These are phyloP conservation scores for Prunus fruticosa DNA, from an alignment of 306 rosid genomes.

Conservation along the genomic window DNA sequence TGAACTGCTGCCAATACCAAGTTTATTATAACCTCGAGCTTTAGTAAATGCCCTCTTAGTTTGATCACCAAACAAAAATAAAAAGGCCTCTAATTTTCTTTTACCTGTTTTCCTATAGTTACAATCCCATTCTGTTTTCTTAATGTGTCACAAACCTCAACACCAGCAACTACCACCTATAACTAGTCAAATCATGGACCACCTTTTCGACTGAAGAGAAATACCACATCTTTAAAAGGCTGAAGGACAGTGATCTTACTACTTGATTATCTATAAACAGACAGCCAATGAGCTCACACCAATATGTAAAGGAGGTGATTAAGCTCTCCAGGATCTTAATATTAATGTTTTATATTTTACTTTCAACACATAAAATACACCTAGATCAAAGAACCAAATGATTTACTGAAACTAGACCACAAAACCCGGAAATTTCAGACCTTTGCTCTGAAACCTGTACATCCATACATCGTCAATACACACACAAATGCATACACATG, in stretches of 20 bases:
- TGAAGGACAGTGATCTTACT: background rate
- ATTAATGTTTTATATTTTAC: background rate
- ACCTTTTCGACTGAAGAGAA: background rate
- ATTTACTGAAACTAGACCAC: background rate
- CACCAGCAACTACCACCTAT: background rate
- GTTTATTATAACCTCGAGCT: background rate
- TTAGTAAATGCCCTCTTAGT: background rate
- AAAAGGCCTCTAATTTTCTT: background rate
- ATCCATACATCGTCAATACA: background rate
- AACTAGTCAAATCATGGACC: background rate
- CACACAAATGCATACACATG: background rate
- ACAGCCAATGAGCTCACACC: background rate
- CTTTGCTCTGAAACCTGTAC: background rate
- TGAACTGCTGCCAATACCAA: background rate
- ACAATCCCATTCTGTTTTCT: background rate
- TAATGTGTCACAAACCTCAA: background rate
- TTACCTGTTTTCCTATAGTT: background rate
- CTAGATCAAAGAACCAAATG: background rate
- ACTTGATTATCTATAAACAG: background rate
- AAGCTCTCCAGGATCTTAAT: background rate
- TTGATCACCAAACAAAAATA: too few species aligned
- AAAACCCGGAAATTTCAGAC: constrained; percentile 7
- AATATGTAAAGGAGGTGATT: background rate
- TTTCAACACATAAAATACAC: too few species aligned
- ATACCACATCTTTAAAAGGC: background rate